Evolutionary conservation across 768 basidiomycete species (phyloP).

Genomic region (Harrya chromipes): DNA sequence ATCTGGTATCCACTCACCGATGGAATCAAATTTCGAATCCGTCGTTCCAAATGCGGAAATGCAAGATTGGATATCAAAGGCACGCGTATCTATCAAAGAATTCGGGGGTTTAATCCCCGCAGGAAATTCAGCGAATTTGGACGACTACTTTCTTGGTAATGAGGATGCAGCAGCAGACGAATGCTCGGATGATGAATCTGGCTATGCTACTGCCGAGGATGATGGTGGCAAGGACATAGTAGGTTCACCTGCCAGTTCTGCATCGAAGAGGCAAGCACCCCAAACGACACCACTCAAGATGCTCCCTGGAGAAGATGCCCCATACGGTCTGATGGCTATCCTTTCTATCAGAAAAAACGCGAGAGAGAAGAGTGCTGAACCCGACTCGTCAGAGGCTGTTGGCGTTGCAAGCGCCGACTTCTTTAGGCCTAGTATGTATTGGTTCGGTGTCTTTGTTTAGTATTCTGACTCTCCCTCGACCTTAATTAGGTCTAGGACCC

Average conservation of each 20-base stretch:
- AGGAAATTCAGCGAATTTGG: slow-evolving; percentile 54
- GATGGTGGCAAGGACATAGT: slow-evolving; percentile 19
- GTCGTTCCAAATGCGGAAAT: slow-evolving; percentile 51
- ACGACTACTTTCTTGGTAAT: slow-evolving; percentile 33
- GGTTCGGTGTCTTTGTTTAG: not conserved
- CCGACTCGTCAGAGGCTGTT: slow-evolving; percentile 46
- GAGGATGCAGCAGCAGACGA: slow-evolving; percentile 35
- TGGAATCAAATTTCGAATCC: slow-evolving; percentile 23
- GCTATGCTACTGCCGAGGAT: slow-evolving; percentile 24
- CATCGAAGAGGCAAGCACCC: slow-evolving; percentile 38
- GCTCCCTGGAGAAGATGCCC: slow-evolving; percentile 59
- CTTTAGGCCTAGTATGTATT: slow-evolving; percentile 57
- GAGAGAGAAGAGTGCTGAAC: slow-evolving; percentile 42
- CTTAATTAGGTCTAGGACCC: slow-evolving; percentile 38
- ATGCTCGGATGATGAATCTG: slow-evolving; percentile 37
- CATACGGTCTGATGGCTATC: slow-evolving; percentile 75
- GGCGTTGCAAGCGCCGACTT: slow-evolving; percentile 69
- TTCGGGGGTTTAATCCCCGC: slow-evolving; percentile 66
- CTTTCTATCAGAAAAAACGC: slow-evolving; percentile 48
- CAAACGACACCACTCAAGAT: slow-evolving; percentile 47
- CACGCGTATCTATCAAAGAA: slow-evolving; percentile 62
- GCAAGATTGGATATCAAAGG: slow-evolving; percentile 75
- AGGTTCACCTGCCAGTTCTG: slow-evolving; percentile 31
- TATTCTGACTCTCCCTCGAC: not conserved
- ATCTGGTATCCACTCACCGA: slow-evolving; percentile 27